Evolutionary conservation across 176 grass and related monocot species (phyloP), one percentile per base, ranked within the genome.

Genomic region (Musa troglodytarum): DNA sequence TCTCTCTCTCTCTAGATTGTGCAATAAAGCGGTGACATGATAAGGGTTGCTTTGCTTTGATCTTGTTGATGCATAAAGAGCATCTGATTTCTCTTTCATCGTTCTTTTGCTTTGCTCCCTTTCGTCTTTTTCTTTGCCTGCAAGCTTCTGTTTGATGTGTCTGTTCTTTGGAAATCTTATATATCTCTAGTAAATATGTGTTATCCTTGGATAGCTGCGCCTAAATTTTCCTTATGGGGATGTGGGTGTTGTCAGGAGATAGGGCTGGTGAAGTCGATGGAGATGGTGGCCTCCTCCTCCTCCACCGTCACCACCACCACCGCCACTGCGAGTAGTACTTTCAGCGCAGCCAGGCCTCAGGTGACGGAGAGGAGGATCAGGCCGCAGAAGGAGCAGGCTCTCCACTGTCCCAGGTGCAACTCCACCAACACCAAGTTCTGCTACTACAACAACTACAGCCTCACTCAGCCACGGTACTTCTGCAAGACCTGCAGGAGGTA

Each of bases 401-500:
- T 93, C 71, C 90, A 97, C 83, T 97, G 93, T 63, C 93, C 93
- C 52, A 75, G 93, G 90, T 97, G 93, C 88, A 92, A 93, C 75
- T 93, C 93, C 53, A 91, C 86, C 65, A 97, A 97, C 84, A 97
- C 93, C 67, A 97, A 97, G 77, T 97, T 97, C 81, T 97, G 93
- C 85, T 97, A 97, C 79, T 97, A 97, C 82, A 97, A 97, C 77
- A 97, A 97, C 83, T 97, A 97, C 88, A 93, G 90, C 90, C 90
- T 93, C 69, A 89, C 87, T 56, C 93, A 97, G 79, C 93, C 93
- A 16, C 87, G 93, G 63, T 97, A 97, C 87, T 97, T 97, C 81
- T 97, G 90, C 85, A 97, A 97, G 85, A 93, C 93, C 56, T 97
- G 93, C 83, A 84, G 90, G 56, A 84, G 93, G 77, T 97, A 97